phyloP scores from a whole-genome alignment of 2,329 filamentous ascomycete species.

The Thelonectria olida region DNA sequence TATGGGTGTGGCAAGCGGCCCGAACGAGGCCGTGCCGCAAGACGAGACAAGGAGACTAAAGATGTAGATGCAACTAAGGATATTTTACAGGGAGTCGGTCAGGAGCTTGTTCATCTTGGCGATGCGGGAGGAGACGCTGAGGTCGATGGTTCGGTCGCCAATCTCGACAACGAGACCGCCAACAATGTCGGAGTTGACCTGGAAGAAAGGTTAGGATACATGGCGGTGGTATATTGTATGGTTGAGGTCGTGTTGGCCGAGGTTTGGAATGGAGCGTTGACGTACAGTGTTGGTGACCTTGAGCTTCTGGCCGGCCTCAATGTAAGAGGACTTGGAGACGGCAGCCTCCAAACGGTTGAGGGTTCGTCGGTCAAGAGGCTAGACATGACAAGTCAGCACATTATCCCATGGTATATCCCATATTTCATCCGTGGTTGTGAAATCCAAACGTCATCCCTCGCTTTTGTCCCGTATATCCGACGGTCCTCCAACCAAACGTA shows the following conservation, averaged over 20 bases:
- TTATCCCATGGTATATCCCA: slow-evolving; percentile 5
- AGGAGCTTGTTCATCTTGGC: slow-evolving; percentile 99
- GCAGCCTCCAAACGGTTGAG: slow-evolving; percentile 87
- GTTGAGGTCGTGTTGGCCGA: neutral
- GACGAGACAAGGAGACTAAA: slow-evolving; percentile 40
- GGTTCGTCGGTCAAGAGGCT: slow-evolving; percentile 89
- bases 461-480: slow-evolving; percentile 16
- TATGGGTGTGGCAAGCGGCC: slow-evolving; percentile 15
- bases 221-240: too few relatives aligned
- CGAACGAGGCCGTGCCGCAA: slow-evolving; percentile 8
- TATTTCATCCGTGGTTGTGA: neutral
- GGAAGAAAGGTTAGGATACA: slow-evolving; percentile 28
- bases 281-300: slow-evolving; percentile 91
- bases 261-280: slow-evolving; percentile 24
- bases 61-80: slow-evolving; percentile 36
- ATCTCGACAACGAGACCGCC: slow-evolving; percentile 96
- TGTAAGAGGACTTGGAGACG: slow-evolving; percentile 88
- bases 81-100: slow-evolving; percentile 89
- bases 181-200: slow-evolving; percentile 94
- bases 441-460: neutral
- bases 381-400: slow-evolving; percentile 37
- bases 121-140: slow-evolving; percentile 93
- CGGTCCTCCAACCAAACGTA: slow-evolving; percentile 56
- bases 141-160: slow-evolving; percentile 97
- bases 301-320: slow-evolving; percentile 93